Base-by-base conservation (phyloP, 306 rosid genomes). In the Parietaria judaica region DNA sequence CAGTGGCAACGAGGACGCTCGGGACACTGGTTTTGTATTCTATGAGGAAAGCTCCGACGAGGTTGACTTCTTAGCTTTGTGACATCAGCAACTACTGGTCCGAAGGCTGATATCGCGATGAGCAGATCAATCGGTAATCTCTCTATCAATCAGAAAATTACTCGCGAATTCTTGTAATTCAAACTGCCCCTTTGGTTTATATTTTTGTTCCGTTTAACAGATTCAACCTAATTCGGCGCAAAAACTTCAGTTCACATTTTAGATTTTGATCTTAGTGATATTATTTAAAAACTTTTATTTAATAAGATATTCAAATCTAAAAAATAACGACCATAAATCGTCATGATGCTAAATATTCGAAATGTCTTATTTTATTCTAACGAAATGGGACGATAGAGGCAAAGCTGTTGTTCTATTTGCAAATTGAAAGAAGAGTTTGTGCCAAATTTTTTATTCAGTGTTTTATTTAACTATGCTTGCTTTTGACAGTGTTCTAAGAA, bases 1-100 rank as follows among this genome's bases (percentile, higher is more conserved):
- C 50, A 92, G 98, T 72, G 96, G 98, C 67, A 88, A 91, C 31
- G 98, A 92, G 83, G 96, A 88, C 76, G 87, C 83, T 50, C 86
- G 77, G 70, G 94, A 84, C 62, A 81, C 71, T 47, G 70, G 73
- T 63, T 79, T 64, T 55, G 78, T 76, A 60, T 53, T 84, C 47
- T 92, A 72, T 61, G 95, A 80, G 72, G 95, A 82, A 76, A 92
- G 96, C 73, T 88, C 99, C 7, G 99, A 92, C 36, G 99, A 88
- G 84, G 79, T 80, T 57, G 92, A 88, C 71, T 75, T 70, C 69
- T 68, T 85, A 75, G 46, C 73, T 50, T 51, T 66, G 70, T 82
- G 87, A 86, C 60, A 52, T 59, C 23, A 70, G 62, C 23, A 60
- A 51, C 12, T 14, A 51, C 54, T 36, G 17, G n/a, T 68, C 72